These are phyloP conservation scores for Fusarium robinianum DNA, from an alignment of 2,329 filamentous ascomycete genomes.

Conservation along the genomic window DNA sequence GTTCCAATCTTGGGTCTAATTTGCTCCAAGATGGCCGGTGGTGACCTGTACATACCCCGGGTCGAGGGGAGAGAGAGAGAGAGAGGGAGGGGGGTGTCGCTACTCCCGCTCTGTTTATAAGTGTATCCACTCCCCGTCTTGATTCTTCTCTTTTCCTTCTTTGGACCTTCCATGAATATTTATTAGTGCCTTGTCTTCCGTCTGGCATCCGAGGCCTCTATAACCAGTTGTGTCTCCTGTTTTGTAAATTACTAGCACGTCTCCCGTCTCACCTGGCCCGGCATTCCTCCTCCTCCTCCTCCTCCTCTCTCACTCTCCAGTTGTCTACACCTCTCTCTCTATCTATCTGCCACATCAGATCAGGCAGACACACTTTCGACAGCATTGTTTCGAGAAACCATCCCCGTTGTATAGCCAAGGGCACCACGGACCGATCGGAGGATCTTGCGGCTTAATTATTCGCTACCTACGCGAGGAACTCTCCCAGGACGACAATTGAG, in stretches of 20 bases:
- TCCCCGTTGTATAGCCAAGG: slow-evolving; percentile 15
- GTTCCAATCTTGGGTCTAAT: slow-evolving; percentile 40
- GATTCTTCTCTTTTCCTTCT: slow-evolving; percentile 35
- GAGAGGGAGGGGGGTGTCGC: too few relatives aligned
- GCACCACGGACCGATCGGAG: slow-evolving; percentile 12
- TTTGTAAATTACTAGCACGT: slow-evolving; percentile 2
- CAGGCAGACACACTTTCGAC: too few relatives aligned
- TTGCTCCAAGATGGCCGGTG: slow-evolving; percentile 35
- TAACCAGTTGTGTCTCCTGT: slow-evolving; percentile 9
- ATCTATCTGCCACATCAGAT: slow-evolving; percentile 7
- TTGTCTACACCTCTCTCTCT: slow-evolving; percentile 8
- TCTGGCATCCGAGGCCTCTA: slow-evolving; percentile 17
- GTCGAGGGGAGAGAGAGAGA: too few relatives aligned
- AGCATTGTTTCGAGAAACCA: too few relatives aligned
- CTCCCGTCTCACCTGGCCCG: slow-evolving; percentile 6
- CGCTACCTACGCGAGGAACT: too few relatives aligned
- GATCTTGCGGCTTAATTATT: slow-evolving; percentile 8
- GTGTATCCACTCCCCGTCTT: slow-evolving; percentile 42
- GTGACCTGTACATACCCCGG: slow-evolving; percentile 29
- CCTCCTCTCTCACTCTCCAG: slow-evolving; percentile 16
- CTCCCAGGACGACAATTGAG: too few relatives aligned
- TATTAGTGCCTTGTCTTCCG: slow-evolving; percentile 29
- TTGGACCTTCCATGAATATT: slow-evolving; percentile 35
- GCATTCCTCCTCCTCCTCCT: too few relatives aligned
- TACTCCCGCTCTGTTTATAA: slow-evolving; percentile 40